Evolutionary conservation across 2,329 filamentous ascomycete species (phyloP).

Genomic region (Neospermospora avenae): DNA sequence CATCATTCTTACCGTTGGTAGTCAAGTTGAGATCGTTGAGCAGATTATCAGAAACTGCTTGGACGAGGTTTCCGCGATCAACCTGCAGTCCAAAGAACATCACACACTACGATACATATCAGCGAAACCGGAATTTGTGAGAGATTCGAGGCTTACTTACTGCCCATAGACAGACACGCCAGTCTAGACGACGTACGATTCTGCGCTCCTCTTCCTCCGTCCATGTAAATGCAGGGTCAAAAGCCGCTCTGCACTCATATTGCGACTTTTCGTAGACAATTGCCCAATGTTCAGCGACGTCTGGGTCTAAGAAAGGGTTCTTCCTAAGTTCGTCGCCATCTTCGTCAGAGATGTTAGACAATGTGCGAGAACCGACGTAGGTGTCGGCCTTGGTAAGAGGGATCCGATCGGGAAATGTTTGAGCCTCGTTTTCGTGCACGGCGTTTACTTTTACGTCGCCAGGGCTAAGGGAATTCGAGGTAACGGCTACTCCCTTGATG

Average conservation of each 20-base stretch:
- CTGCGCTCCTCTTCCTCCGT: slow-evolving; percentile 28
- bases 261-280: slow-evolving; percentile 27
- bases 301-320: slow-evolving; percentile 29
- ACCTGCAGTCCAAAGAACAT: slow-evolving; percentile 61
- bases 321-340: slow-evolving; percentile 15
- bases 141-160: slow-evolving; percentile 12
- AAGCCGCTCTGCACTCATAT: slow-evolving; percentile 29
- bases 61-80: slow-evolving; percentile 55
- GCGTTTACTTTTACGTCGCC: not conserved
- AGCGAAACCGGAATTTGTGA: not conserved
- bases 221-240: slow-evolving; percentile 28
- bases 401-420: slow-evolving; percentile 15
- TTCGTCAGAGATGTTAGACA: slow-evolving; percentile 18
- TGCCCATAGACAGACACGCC: slow-evolving; percentile 27
- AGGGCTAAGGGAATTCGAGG: not conserved
- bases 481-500: not conserved
- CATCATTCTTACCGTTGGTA: slow-evolving; percentile 38
- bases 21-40: slow-evolving; percentile 44
- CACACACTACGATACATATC: slow-evolving; percentile 38
- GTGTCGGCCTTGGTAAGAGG: slow-evolving; percentile 7
- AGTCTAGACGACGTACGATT: slow-evolving; percentile 26
- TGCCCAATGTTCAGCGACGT: slow-evolving; percentile 25
- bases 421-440: slow-evolving; percentile 20
- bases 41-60: slow-evolving; percentile 60
- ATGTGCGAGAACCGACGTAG: not conserved